Base-by-base conservation (phyloP, 2,329 filamentous ascomycete genomes). In the Lecanosticta acicola region DNA sequence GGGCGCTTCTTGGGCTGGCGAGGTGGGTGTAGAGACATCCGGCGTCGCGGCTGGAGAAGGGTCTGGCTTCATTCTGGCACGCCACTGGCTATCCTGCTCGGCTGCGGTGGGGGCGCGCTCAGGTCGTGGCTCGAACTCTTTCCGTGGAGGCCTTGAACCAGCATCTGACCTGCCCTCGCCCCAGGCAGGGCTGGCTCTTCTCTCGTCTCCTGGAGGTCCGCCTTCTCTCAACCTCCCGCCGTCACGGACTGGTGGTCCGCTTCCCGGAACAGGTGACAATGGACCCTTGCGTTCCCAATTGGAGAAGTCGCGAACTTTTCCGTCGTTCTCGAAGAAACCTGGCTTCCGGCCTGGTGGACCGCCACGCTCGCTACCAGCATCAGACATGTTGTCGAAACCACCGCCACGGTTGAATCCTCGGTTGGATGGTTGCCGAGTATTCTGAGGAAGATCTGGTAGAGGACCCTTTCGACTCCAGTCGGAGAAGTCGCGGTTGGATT, bases 271-370 rank as follows among this genome's bases (percentile, higher is more conserved):
- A 17, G 91, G 87, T 34, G 91, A 87, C 45, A 97, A 76, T 32
- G 93, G 93, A 10, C 93, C 93, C 65, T 87, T 93, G 59, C 93
- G 86, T 70, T 96, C 91, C 93, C 93, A 98, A 68, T 88, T 94
- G 57, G 80, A 78, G 56, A 93, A 85, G 65, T 94, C 87, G 47
- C 87, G 83, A 46, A 81, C 70, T 66, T 87, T 90, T 56, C 84
- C 84, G 65, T 91, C 87, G 42, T 75, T 73, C 51, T 84, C 80
- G 50, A 77, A 74, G 53, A 80, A 79, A 41, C 80, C 80, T 56
- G 85, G 84, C 56, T 85, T 83, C 50, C 79, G 74, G 38, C 70
- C 72, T 56, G 79, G 71, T 39, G 51, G 47, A 66, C 71, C 46
- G 62, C 68, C 54, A 72, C 75, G 50, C 75, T 80, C 51, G 68